phyloP scores from a whole-genome alignment of 2,329 filamentous ascomycete genomes.

The Beauveria sp. region DNA sequence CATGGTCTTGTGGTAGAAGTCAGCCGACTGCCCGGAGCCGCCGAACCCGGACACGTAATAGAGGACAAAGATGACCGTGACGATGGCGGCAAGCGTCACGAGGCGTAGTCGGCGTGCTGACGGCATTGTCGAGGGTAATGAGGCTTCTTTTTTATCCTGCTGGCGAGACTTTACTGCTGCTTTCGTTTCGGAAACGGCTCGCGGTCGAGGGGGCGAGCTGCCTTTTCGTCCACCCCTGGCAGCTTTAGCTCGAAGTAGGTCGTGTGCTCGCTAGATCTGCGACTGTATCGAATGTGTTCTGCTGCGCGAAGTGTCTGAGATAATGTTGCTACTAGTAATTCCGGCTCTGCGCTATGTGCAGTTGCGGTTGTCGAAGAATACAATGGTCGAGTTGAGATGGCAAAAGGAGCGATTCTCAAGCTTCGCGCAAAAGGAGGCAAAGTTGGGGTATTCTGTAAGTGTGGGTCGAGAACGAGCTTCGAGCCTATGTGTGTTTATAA shows the following conservation, averaged over 20 bases:
- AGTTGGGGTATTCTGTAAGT: conserved; percentile 1
- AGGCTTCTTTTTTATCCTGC: not conserved
- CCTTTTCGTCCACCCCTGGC: not conserved
- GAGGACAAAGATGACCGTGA: conserved; percentile 58
- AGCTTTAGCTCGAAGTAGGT: conserved; percentile 1
- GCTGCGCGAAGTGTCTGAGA: not conserved
- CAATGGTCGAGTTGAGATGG: not conserved
- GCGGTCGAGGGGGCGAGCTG: conserved; percentile 1
- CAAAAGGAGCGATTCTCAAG: not conserved
- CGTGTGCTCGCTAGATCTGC: not conserved
- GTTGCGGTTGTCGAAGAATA: not conserved
- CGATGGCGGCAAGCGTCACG: conserved; percentile 55
- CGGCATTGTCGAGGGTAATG: conserved; percentile 43
- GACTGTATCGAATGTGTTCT: not conserved
- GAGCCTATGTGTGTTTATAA: too few species aligned
- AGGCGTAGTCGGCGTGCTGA: conserved; percentile 63
- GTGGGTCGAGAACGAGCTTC: not conserved
- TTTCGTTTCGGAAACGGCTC: not conserved
- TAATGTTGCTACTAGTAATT: not conserved
- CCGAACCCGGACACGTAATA: conserved; percentile 61
- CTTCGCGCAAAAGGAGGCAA: not conserved
- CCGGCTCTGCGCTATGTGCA: not conserved
- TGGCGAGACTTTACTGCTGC: not conserved
- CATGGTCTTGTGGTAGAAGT: conserved; percentile 55
- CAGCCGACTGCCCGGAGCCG: conserved; percentile 33